Evolutionary conservation across 768 basidiomycete genomes (phyloP).

Genomic region (Serendipita indica): DNA sequence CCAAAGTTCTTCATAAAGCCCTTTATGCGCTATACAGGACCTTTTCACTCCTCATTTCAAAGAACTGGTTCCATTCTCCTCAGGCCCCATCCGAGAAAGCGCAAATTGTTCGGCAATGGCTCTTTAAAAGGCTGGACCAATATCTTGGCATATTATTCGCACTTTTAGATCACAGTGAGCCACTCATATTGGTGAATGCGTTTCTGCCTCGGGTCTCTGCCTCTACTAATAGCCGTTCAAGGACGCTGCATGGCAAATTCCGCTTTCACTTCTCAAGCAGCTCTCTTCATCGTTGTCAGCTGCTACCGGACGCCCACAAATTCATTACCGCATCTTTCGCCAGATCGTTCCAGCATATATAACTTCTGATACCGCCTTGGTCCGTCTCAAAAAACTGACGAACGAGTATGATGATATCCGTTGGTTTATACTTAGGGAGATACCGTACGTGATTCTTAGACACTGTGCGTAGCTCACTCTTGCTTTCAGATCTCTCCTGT

Average conservation of each 20-base stretch:
- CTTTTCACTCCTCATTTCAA: constrained; percentile 52
- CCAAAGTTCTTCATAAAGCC: constrained; percentile 51
- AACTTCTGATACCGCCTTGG: constrained; percentile 46
- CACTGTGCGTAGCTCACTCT: neutral
- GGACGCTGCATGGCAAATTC: constrained; percentile 57
- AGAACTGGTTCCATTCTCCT: constrained; percentile 32
- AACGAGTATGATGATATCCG: constrained; percentile 58
- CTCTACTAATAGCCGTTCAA: constrained; percentile 19
- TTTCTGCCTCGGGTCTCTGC: constrained; percentile 9
- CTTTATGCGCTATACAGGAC: constrained; percentile 72
- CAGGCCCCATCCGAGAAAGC: constrained; percentile 40
- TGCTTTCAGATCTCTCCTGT: constrained; percentile 11
- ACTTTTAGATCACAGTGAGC: constrained; percentile 62
- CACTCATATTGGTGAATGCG: neutral
- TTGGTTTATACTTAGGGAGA: constrained; percentile 76
- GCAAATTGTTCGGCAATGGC: constrained; percentile 56
- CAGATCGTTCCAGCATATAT: constrained; percentile 36
- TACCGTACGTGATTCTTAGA: constrained; percentile 36
- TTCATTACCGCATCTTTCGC: constrained; percentile 53
- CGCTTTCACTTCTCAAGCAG: constrained; percentile 62
- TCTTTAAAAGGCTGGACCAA: constrained; percentile 55
- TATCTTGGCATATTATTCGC: constrained; percentile 57
- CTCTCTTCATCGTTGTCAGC: constrained; percentile 42
- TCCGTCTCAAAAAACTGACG: constrained; percentile 60
- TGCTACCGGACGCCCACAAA: constrained; percentile 37